These are phyloP conservation scores for Talaromyces sp. DNA, from an alignment of 2,329 filamentous ascomycete species.

Conservation along the genomic window DNA sequence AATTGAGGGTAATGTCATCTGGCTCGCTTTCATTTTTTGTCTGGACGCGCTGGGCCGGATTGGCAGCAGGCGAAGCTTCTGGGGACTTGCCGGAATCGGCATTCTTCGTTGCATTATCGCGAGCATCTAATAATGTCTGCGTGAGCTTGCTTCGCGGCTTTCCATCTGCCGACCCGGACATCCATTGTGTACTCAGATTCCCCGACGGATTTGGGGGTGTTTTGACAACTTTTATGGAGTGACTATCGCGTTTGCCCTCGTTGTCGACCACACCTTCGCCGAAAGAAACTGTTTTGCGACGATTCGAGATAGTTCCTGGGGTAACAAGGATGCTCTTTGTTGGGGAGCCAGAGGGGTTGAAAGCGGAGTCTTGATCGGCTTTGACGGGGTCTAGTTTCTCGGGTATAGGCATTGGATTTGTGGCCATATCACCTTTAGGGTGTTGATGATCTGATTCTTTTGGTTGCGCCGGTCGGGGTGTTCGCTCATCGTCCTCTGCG, in stretches of 20 bases:
- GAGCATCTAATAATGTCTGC: conserved; percentile 43
- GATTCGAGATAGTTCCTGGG: conserved; percentile 59
- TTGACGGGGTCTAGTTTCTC: conserved; percentile 26
- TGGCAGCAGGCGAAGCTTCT: conserved; percentile 16
- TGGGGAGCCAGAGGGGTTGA: conserved; percentile 49
- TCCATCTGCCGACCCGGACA: conserved; percentile 35
- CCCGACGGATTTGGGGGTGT: conserved; percentile 50
- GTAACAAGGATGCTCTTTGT: conserved; percentile 68
- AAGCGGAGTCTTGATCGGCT: conserved; percentile 27
- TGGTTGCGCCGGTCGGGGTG: conserved; percentile 17
- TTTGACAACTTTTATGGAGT: conserved; percentile 49
- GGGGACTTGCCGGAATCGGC: conserved; percentile 17
- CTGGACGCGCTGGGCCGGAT: conserved; percentile 5
- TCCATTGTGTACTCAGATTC: conserved; percentile 52
- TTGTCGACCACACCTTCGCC: conserved; percentile 60
- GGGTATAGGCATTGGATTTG: conserved; percentile 15
- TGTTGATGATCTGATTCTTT: conserved; percentile 22
- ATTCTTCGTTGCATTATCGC: conserved; percentile 38
- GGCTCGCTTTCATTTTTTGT: conserved; percentile 34
- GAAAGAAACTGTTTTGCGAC: conserved; percentile 65
- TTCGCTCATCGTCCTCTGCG: conserved; percentile 47
- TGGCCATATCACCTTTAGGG: conserved; percentile 21
- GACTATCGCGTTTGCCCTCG: conserved; percentile 52
- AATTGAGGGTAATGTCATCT: conserved; percentile 55
- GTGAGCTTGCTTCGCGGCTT: conserved; percentile 46